Evolutionary conservation across 179 eudicot species (phyloP), one percentile per base, ranked within the genome.

Genomic region (Heliamphora ciliata): DNA sequence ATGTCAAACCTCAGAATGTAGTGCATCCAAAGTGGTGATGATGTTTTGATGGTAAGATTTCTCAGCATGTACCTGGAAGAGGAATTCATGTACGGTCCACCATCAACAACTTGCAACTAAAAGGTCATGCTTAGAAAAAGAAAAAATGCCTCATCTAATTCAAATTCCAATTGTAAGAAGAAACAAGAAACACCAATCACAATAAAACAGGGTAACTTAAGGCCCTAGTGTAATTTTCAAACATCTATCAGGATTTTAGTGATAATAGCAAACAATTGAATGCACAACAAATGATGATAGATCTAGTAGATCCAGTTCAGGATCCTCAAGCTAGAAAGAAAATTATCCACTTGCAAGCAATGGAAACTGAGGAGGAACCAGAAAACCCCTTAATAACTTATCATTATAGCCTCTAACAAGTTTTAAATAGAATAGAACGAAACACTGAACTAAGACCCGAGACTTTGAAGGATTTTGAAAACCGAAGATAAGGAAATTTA

Each of bases 11-110:
- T 93, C 87, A n/a, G 91, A 79, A 70, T 84, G 89, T 59, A 93
- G 90, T 83, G 91, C 88, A 83, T 94, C 97, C 76, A 94, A 78
- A 74, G 86, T 83, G 63, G 88, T 79, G 79, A 90, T 85, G 84
- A 87, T 86, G 78, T 86, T 87, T 54, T 74, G 91, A 87, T 94
- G 98, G 84, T 86, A 93, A 79, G 90, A 89, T 88, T 90, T 92
- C 86, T 94, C 96, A 76, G 97, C 97, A 83, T 87, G 85, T 14
- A 92, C 91, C 98, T 94, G 91, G 81, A 84, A 86, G 51, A 76
- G 52, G 75, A 83, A 60, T 5, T 77, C 70, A 81, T 44, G 56
- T 51, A 18, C 71, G 83, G 71, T 71, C 17, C 82, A 81, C 11
- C 48, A 59, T 18, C 54, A 66, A 18, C 11, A 6, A 18, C 1